Percentiles rank a stretch among this genome's conserved stretches.
These are phyloP conservation scores for Pisolithus orientalis DNA, from an alignment of 768 basidiomycete genomes.

Conservation along the genomic window DNA sequence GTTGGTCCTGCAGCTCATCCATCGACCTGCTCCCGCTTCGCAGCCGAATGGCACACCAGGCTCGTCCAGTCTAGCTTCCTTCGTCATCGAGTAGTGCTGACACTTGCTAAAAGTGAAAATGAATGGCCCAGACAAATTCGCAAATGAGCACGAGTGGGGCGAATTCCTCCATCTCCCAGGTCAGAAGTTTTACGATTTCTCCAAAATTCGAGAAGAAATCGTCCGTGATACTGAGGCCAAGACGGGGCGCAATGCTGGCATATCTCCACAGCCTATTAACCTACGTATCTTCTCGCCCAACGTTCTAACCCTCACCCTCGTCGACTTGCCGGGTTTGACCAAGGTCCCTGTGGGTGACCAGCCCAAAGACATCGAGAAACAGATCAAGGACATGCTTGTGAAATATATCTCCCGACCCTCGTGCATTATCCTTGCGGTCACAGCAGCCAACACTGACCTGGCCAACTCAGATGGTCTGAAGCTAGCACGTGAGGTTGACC, in stretches of 20 bases:
- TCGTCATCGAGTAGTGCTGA: conserved; percentile 1
- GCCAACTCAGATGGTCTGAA: conserved; percentile 98
- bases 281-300: conserved; percentile 96
- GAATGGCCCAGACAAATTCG: conserved; percentile 58
- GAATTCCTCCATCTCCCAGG: conserved; percentile 96
- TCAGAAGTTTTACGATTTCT: conserved; percentile 97
- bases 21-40: conserved; percentile 55
- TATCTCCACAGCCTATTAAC: conserved; percentile 96
- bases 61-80: conserved; percentile 22
- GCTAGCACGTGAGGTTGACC: conserved; percentile 94
- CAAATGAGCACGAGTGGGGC: conserved; percentile 96
- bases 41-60: conserved; percentile 39
- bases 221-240: conserved; percentile 96
- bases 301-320: conserved; percentile 93
- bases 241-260: conserved; percentile 97
- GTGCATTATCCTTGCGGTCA: conserved; percentile 95
- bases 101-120: conserved; percentile 16
- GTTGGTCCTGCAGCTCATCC: conserved; percentile 92
- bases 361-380: conserved; percentile 94
- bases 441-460: conserved; percentile 92
- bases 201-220: conserved; percentile 95
- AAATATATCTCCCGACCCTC: conserved; percentile 94
- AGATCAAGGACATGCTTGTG: conserved; percentile 93
- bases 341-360: conserved; percentile 96
- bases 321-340: conserved; percentile 94